Conservation (phyloP, 495 filamentous ascomycete genomes). For the Hypoxylon fragiforme region DNA sequence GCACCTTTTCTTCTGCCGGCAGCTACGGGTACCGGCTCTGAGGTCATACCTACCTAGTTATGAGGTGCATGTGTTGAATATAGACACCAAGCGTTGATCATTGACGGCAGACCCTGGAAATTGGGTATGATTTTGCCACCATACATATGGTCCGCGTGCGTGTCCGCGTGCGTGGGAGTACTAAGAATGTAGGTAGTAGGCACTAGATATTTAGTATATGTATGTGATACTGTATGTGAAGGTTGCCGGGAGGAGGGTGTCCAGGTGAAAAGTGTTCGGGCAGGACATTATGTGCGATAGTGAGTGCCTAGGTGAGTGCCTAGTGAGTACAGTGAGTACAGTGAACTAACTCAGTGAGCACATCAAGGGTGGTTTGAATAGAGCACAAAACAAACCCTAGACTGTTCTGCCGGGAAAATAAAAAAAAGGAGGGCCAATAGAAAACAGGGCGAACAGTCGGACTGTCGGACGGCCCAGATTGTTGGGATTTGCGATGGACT, state of each 20-base stretch:
- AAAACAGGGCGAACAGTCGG: constrained; percentile 20
- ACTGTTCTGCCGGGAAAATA: background rate
- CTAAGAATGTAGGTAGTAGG: too few species aligned
- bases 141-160: too few species aligned
- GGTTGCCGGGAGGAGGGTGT: constrained; percentile 9
- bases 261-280: constrained; percentile 11
- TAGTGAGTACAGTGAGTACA: too few species aligned
- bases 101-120: constrained; percentile 7
- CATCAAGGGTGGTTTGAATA: constrained; percentile 12
- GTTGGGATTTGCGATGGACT: constrained; percentile 28
- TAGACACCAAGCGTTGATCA: constrained; percentile 21
- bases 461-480: constrained; percentile 14
- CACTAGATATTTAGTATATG: too few species aligned
- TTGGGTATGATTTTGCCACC: constrained; percentile 31
- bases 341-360: too few species aligned
- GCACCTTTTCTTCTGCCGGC: constrained; percentile 18
- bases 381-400: constrained; percentile 13
- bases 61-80: constrained; percentile 24
- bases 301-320: too few species aligned
- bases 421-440: constrained; percentile 18
- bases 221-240: too few species aligned
- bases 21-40: constrained; percentile 21
- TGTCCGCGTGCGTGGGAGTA: too few species aligned
- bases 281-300: constrained; percentile 17
- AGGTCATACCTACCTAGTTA: constrained; percentile 27